Conservation (phyloP, 805 yeast species). For the Pichia gijzeniarum region DNA sequence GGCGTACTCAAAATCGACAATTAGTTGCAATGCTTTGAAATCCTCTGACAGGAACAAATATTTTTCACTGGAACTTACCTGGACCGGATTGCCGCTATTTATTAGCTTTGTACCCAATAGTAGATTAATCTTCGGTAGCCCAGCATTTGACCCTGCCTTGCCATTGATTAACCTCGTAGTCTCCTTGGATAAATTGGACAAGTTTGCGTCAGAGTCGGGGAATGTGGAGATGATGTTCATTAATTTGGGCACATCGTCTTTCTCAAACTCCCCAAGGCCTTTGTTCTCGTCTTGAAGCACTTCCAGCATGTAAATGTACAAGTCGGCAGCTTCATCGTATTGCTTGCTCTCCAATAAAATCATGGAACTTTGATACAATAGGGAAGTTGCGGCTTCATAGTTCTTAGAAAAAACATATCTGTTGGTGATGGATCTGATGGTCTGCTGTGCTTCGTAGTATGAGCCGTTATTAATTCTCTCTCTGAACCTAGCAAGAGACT, state of each 20-base stretch:
- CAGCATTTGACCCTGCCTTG: conserved; percentile 45
- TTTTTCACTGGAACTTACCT: conserved; percentile 24
- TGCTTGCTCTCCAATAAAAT: conserved; percentile 63
- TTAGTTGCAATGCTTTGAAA: conserved; percentile 18
- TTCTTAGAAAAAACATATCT: conserved; percentile 68
- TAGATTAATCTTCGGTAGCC: conserved; percentile 72
- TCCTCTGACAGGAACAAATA: conserved; percentile 24
- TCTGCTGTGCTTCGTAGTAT: conserved; percentile 94
- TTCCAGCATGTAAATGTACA: conserved; percentile 65
- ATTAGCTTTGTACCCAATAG: conserved; percentile 64
- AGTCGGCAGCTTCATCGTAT: conserved; percentile 76
- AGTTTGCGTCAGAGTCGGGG: conserved; percentile 50
- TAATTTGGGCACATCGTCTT: conserved; percentile 30
- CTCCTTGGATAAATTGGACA: conserved; percentile 62
- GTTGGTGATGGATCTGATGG: conserved; percentile 82
- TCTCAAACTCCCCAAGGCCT: conserved; percentile 23
- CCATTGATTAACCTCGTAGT: conserved; percentile 60
- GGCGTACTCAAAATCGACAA: conserved; percentile 32
- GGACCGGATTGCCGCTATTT: conserved; percentile 24
- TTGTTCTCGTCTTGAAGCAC: conserved; percentile 48
- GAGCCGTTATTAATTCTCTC: conserved; percentile 63
- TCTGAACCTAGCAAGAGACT: conserved; percentile 60
- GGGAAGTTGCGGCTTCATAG: conserved; percentile 64
- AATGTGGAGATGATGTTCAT: conserved; percentile 36
- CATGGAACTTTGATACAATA: conserved; percentile 65